A percentile compares a stretch with the other conserved stretches of the same genome.
phyloP scores from a whole-genome alignment of 1,284 basidiomycete species.

The Boletus mariae region DNA sequence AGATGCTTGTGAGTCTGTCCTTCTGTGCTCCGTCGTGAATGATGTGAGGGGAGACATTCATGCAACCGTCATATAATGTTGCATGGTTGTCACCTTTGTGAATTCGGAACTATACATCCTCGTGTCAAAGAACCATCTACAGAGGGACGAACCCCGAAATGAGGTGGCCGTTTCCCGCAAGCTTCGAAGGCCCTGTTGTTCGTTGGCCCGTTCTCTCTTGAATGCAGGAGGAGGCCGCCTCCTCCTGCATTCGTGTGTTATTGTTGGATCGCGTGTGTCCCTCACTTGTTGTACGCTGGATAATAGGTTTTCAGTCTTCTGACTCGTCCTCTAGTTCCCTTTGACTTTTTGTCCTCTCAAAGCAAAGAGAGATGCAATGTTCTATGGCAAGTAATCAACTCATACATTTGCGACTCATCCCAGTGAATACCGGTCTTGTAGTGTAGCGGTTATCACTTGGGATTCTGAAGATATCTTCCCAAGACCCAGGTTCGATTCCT shows the following conservation, averaged over 20 bases:
- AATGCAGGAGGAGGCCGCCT: no score
- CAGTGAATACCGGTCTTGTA: conserved; percentile 32
- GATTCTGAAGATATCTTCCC: conserved; percentile 45
- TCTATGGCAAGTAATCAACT: conserved; percentile 30
- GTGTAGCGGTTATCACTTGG: conserved; percentile 60
- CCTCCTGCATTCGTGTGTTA: no score
- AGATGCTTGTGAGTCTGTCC: neutral
- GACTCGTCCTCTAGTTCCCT: no score
- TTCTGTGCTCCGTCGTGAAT: neutral
- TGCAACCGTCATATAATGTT: neutral
- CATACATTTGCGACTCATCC: no score
- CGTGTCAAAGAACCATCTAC: neutral
- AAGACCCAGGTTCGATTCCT: conserved; percentile 32
- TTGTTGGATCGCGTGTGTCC: no score
- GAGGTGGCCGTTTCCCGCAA: no score
- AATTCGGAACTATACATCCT: neutral
- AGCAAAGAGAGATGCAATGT: conserved; percentile 30
- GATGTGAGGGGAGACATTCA: neutral
- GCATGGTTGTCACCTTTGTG: neutral
- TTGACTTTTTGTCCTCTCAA: no score
- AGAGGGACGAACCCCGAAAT: neutral
- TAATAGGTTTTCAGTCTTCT: no score
- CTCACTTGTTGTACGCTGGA: no score
- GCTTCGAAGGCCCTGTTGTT: conserved; percentile 8
- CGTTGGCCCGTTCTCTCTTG: no score